These are phyloP conservation scores for Microthlaspi erraticum DNA, from an alignment of 345 rosid genomes.

Conservation along the genomic window DNA sequence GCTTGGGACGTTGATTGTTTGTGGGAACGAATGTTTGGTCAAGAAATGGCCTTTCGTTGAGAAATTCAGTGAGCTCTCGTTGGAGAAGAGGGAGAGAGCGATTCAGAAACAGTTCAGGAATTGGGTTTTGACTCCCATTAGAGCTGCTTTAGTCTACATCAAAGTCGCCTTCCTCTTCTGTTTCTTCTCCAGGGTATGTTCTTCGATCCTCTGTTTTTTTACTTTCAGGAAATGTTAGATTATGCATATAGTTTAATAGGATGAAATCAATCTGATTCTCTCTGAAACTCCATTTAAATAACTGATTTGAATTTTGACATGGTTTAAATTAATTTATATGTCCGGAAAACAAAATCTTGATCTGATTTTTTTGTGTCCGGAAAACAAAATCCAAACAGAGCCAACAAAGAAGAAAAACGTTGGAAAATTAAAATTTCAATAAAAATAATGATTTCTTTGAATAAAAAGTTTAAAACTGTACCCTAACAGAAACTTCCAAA, in stretches of 20 bases:
- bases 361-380: no score
- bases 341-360: no score
- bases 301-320: no score
- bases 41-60: conserved; percentile 58
- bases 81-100: conserved; percentile 66
- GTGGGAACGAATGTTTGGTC: conserved; percentile 61
- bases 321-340: no score
- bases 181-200: conserved; percentile 66
- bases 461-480: no score
- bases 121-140: conserved; percentile 53
- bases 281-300: no score
- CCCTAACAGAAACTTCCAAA: no score
- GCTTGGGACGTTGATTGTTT: conserved; percentile 70
- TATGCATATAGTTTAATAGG: background rate
- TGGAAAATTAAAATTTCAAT: no score
- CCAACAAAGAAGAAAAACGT: no score
- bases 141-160: conserved; percentile 55
- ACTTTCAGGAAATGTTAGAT: background rate
- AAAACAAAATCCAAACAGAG: no score
- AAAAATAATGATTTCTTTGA: no score
- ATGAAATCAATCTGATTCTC: background rate
- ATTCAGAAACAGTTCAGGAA: conserved; percentile 58
- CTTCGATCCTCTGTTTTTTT: background rate
- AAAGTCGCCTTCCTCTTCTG: conserved; percentile 52
- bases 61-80: conserved; percentile 50